Percentiles rank a stretch among this genome's conserved stretches.
Evolutionary conservation across 2,329 filamentous ascomycete genomes (phyloP).

Genomic region (Claviceps quebecensis): DNA sequence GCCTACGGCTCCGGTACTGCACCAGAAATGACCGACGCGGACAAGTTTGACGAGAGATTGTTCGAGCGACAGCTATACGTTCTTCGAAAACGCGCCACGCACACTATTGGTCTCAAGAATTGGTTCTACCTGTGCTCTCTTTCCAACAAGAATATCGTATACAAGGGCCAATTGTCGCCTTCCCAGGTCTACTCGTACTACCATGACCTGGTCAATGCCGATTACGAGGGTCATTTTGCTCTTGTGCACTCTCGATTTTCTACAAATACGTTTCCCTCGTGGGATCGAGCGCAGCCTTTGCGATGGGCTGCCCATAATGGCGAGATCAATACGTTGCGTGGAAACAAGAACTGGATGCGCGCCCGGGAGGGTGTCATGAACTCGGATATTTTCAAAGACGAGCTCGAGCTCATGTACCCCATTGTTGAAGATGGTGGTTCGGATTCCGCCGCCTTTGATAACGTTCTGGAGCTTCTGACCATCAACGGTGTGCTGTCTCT

Average conservation of each 20-base stretch:
- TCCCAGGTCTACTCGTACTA: conserved; percentile 97
- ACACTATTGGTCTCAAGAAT: conserved; percentile 88
- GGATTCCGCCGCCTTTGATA: conserved; percentile 94
- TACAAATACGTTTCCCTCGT: conserved; percentile 95
- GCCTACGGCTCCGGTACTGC: conserved; percentile 71
- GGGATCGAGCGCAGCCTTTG: conserved; percentile 92
- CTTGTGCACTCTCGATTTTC: conserved; percentile 95
- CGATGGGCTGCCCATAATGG: conserved; percentile 97
- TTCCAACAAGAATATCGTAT: conserved; percentile 97
- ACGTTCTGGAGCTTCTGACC: conserved; percentile 81
- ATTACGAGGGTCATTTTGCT: conserved; percentile 95
- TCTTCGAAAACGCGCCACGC: conserved; percentile 85
- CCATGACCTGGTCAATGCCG: conserved; percentile 89
- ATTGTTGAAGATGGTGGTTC: conserved; percentile 95
- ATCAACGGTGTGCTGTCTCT: conserved; percentile 94
- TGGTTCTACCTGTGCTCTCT: conserved; percentile 98
- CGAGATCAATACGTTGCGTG: conserved; percentile 93
- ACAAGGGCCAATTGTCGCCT: conserved; percentile 91
- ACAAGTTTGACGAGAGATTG: conserved; percentile 66
- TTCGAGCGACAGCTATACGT: conserved; percentile 94
- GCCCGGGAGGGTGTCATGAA: conserved; percentile 90
- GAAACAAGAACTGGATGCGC: conserved; percentile 99
- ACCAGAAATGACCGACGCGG: conserved; percentile 64
- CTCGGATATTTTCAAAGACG: conserved; percentile 82
- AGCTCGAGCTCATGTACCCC: conserved; percentile 80